Conservation (phyloP, 148 eudicot genomes). For the Pharnaceum exiguum region DNA sequence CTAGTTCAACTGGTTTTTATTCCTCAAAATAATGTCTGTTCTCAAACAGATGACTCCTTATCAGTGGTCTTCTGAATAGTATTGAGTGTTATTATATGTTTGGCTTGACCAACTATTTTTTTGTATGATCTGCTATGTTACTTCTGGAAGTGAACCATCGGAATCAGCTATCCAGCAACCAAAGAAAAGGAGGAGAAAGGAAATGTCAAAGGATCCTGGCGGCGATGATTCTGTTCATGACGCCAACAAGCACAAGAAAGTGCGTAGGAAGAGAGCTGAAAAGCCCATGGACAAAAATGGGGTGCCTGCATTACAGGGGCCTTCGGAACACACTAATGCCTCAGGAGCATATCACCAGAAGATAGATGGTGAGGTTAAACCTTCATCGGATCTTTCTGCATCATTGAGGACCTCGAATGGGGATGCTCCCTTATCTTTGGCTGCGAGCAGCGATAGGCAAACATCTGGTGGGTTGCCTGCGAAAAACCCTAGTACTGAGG, state of each 20-base stretch:
- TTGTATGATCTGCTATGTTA: constrained; percentile 10
- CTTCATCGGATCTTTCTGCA: constrained; percentile 24
- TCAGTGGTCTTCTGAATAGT: neutral
- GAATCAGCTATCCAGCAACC: constrained; percentile 49
- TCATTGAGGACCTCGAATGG: constrained; percentile 36
- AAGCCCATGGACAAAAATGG: constrained; percentile 41
- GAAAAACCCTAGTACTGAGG: constrained; percentile 31
- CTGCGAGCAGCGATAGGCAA: constrained; percentile 39
- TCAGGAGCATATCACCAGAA: constrained; percentile 40
- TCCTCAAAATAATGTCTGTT: no score
- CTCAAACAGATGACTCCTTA: no score
- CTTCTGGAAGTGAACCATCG: constrained; percentile 51
- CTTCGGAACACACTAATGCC: constrained; percentile 37
- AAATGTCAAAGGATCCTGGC: constrained; percentile 39
- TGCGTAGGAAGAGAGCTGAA: constrained; percentile 47
- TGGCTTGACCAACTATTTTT: neutral
- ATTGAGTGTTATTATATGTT: neutral
- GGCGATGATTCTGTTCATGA: constrained; percentile 36
- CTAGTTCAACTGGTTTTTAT: no score
- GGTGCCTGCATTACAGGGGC: constrained; percentile 29
- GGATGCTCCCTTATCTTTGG: constrained; percentile 26
- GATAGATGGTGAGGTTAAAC: constrained; percentile 36
- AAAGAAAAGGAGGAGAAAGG: constrained; percentile 82
- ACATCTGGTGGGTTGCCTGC: constrained; percentile 29
- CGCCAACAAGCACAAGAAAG: constrained; percentile 56